phyloP scores from a whole-genome alignment of 345 rosid species.

The Stellera chamaejasme region DNA sequence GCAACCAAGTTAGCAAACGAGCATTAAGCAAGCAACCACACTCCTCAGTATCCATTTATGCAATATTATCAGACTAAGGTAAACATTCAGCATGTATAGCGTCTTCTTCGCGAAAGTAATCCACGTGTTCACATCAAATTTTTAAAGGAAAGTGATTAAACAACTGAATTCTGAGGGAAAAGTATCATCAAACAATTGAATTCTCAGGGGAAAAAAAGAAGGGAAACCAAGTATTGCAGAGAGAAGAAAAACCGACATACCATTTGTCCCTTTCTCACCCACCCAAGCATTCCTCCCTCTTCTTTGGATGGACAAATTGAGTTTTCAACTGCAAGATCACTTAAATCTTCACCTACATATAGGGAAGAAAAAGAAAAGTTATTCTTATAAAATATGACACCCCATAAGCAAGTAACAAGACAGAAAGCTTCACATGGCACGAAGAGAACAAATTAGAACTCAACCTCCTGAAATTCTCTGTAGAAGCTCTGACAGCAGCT shows the following conservation, averaged over 20 bases:
- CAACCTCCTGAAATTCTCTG: slow-evolving; percentile 49
- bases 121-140: too few relatives aligned
- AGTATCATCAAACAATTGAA: too few relatives aligned
- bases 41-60: too few relatives aligned
- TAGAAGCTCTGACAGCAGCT: slow-evolving; percentile 54
- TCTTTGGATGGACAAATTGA: slow-evolving; percentile 81
- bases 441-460: neutral
- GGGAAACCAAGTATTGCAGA: neutral
- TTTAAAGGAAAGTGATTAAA: too few relatives aligned
- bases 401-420: too few relatives aligned
- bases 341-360: slow-evolving; percentile 77
- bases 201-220: slow-evolving; percentile 1
- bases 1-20: too few relatives aligned
- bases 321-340: slow-evolving; percentile 78
- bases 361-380: slow-evolving; percentile 9
- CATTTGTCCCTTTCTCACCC: slow-evolving; percentile 89
- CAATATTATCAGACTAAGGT: too few relatives aligned
- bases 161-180: neutral
- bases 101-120: too few relatives aligned
- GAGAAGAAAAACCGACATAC: slow-evolving; percentile 24
- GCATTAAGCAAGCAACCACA: too few relatives aligned
- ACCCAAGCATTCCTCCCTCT: slow-evolving; percentile 91
- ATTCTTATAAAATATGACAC: too few relatives aligned
- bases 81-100: too few relatives aligned
- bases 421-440: neutral